These are phyloP conservation scores for Waltergamsia citrina DNA, from an alignment of 2,329 filamentous ascomycete genomes.

Conservation along the genomic window DNA sequence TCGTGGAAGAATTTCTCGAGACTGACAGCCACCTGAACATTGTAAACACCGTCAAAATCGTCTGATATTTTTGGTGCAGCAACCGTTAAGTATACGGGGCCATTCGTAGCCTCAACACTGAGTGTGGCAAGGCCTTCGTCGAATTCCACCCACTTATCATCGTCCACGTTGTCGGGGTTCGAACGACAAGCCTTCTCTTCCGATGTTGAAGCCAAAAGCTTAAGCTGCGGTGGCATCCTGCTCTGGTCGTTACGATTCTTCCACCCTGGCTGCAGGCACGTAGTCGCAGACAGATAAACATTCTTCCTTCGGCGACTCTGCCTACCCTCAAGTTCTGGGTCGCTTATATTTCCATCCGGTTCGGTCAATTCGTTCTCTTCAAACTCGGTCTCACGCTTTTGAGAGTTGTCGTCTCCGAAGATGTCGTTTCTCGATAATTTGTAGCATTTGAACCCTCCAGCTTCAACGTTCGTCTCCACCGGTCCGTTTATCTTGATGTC, in stretches of 20 bases:
- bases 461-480: constrained; percentile 26
- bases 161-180: constrained; percentile 10
- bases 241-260: constrained; percentile 3
- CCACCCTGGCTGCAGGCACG: constrained; percentile 59
- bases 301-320: constrained; percentile 18
- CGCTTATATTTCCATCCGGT: neutral
- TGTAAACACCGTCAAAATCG: constrained; percentile 58
- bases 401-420: neutral
- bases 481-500: neutral
- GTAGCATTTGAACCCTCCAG: constrained; percentile 46
- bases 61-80: constrained; percentile 55
- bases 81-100: constrained; percentile 62
- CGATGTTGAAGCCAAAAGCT: constrained; percentile 63
- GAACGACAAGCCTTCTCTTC: constrained; percentile 18
- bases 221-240: constrained; percentile 56
- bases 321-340: constrained; percentile 1
- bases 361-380: neutral
- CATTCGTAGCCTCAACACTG: constrained; percentile 48
- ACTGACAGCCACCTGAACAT: constrained; percentile 74
- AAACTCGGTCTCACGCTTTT: neutral
- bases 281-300: constrained; percentile 79
- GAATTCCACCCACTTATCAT: constrained; percentile 34
- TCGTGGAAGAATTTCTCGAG: constrained; percentile 69
- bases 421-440: constrained; percentile 16
- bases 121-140: constrained; percentile 61